Conservation (phyloP, 352 stramenopile species). For the Pythium diclinum region DNA sequence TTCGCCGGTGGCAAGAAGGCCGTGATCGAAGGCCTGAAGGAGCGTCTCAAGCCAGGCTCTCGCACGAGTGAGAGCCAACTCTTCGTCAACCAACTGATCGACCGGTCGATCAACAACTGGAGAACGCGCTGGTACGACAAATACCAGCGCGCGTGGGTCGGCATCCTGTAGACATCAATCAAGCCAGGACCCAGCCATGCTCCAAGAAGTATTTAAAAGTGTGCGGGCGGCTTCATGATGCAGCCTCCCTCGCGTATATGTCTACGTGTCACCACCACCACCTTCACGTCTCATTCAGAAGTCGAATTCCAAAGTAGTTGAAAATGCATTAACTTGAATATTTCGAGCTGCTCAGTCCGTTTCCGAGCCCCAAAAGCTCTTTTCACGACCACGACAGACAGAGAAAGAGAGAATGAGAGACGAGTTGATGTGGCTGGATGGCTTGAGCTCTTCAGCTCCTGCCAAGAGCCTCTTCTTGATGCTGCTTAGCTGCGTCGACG, state of each 20-base stretch:
- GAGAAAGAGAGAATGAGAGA: not conserved
- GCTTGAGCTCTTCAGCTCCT: no score
- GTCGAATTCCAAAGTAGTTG: not conserved
- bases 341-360: not conserved
- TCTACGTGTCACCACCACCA: not conserved
- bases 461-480: not conserved
- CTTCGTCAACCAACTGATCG: constrained; percentile 85
- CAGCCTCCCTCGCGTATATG: not conserved
- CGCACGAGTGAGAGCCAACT: constrained; percentile 79
- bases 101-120: constrained; percentile 89
- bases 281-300: not conserved
- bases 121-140: constrained; percentile 89
- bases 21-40: constrained; percentile 72
- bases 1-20: constrained; percentile 81
- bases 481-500: constrained; percentile 26
- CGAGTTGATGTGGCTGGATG: not conserved
- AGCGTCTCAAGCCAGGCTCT: constrained; percentile 72
- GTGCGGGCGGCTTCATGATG: not conserved
- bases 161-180: constrained; percentile 58
- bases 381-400: not conserved
- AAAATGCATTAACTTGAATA: constrained; percentile 8
- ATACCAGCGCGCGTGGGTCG: constrained; percentile 86
- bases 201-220: constrained; percentile 3
- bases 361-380: no score
- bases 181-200: not conserved